Evolutionary conservation across 129 eudicot genomes (phyloP), one percentile per base, ranked within the genome.

Genomic region (Pulicaria dysenterica): DNA sequence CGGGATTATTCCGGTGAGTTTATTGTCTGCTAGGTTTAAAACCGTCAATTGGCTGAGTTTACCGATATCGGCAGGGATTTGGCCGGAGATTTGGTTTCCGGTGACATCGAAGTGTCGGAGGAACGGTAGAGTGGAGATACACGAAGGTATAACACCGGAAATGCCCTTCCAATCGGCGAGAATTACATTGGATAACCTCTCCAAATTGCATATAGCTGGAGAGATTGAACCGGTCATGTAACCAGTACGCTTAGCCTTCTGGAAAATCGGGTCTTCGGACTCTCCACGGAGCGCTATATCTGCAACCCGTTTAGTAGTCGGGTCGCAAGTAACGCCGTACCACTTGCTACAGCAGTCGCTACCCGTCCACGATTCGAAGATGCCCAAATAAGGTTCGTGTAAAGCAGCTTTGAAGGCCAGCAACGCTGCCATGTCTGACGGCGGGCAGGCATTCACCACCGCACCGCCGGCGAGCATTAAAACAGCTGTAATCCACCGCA

Each of bases 91-190:
- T 61, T 79, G 69, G 87, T 90, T 94, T 3, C 99, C 99, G 62
- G 86, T 61, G 40, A 94, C 55, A 69, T 94, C 96, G 9, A 94
- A 69, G 57, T 76, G 74, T 3, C 99, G 87, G 39, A 94, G 94
- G 53, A 74, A 86, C 3, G 88, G 83, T 14, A 90, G 78, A 3
- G 70, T 4, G 8, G 91, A 13, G 50, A 94, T 71, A 64, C 97
- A 94, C 4, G 75, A 24, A 3, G 98, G 97, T 41, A 94, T 88
- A 4, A 74, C 62, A 6, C 98, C 98, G 0, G 98, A 65, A 72
- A 94, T 90, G 47, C 96, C 96, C 77, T 94, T 94, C 98, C 97
- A 94, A 40, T 94, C 98, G 3, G 98, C 88, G 2, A 94, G 7
- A 5, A 77, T 79, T 19, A 94, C 55, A 78, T 85, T 81, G 12